phyloP scores from a whole-genome alignment of 2,329 filamentous ascomycete genomes.

The Ceratocystis lukuohia region DNA sequence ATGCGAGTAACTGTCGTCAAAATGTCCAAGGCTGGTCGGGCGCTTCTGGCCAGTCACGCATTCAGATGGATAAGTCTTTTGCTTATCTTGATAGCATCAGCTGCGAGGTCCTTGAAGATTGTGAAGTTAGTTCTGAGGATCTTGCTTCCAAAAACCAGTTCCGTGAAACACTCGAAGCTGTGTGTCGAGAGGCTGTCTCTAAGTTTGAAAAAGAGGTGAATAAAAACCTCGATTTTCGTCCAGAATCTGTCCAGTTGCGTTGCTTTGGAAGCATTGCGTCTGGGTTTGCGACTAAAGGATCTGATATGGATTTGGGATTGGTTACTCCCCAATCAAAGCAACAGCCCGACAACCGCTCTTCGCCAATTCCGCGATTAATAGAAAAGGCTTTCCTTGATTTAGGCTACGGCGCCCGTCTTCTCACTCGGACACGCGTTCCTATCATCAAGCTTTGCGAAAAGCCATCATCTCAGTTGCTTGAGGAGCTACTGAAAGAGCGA shows the following conservation, averaged over 20 bases:
- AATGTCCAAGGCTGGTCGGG: background rate
- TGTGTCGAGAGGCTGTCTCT: constrained; percentile 48
- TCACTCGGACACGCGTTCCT: constrained; percentile 68
- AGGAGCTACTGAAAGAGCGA: constrained; percentile 50
- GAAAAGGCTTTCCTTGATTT: constrained; percentile 60
- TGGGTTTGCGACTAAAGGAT: constrained; percentile 75
- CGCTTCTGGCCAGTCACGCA: background rate
- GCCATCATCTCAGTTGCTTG: constrained; percentile 47
- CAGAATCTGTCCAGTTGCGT: constrained; percentile 49
- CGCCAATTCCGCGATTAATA: constrained; percentile 56
- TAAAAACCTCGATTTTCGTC: constrained; percentile 34
- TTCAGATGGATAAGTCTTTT: background rate
- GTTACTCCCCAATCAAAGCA: constrained; percentile 48
- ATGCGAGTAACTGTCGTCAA: background rate
- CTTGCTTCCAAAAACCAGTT: constrained; percentile 60
- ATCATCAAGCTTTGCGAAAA: constrained; percentile 77
- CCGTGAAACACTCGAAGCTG: constrained; percentile 46
- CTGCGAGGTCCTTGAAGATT: constrained; percentile 36
- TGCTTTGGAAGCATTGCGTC: constrained; percentile 75
- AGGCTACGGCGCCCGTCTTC: constrained; percentile 61
- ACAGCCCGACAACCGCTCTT: constrained; percentile 40
- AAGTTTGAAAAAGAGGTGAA: constrained; percentile 36
- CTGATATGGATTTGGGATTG: constrained; percentile 80
- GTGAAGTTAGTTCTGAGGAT: constrained; percentile 51
- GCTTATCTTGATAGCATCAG: constrained; percentile 18